These are phyloP conservation scores for Aureobasidium uvarum DNA, from an alignment of 2,329 filamentous ascomycete genomes.

Conservation along the genomic window DNA sequence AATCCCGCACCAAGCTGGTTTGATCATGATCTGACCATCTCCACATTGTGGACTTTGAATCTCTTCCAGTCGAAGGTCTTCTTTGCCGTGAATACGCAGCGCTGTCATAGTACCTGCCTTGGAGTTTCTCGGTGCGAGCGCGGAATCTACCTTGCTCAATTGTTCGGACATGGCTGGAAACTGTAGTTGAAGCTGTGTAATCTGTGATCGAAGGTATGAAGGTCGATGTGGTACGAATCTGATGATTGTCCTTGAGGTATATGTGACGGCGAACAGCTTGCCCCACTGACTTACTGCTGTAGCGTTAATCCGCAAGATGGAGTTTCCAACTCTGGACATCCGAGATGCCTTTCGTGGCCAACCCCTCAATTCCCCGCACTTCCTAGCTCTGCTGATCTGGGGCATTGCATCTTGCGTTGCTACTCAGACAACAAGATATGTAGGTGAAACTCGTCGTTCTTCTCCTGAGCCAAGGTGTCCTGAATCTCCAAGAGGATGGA, in stretches of 20 bases:
- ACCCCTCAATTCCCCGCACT: slow-evolving; percentile 25
- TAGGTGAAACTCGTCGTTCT: not conserved
- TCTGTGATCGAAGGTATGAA: not conserved
- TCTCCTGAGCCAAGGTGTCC: too few relatives aligned
- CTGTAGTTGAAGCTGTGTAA: not conserved
- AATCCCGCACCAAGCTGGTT: slow-evolving; percentile 41
- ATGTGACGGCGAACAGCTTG: not conserved
- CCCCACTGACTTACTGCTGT: not conserved
- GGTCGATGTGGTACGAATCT: not conserved
- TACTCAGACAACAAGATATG: not conserved
- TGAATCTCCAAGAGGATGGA: not conserved
- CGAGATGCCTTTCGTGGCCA: not conserved
- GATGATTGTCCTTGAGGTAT: not conserved
- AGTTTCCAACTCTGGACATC: slow-evolving; percentile 12
- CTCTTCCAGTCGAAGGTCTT: slow-evolving; percentile 39
- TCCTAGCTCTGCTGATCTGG: slow-evolving; percentile 10
- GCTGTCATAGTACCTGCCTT: slow-evolving; percentile 37
- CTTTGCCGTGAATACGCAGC: slow-evolving; percentile 41
- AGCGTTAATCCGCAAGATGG: not conserved
- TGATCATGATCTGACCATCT: slow-evolving; percentile 40
- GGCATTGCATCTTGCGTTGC: not conserved
- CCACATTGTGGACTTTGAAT: slow-evolving; percentile 38
- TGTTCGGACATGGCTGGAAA: not conserved
- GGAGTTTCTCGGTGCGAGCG: not conserved
- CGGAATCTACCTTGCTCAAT: slow-evolving; percentile 21